Evolutionary conservation across 352 stramenopile species (phyloP).

Genomic region (Globisporangium spinosum): DNA sequence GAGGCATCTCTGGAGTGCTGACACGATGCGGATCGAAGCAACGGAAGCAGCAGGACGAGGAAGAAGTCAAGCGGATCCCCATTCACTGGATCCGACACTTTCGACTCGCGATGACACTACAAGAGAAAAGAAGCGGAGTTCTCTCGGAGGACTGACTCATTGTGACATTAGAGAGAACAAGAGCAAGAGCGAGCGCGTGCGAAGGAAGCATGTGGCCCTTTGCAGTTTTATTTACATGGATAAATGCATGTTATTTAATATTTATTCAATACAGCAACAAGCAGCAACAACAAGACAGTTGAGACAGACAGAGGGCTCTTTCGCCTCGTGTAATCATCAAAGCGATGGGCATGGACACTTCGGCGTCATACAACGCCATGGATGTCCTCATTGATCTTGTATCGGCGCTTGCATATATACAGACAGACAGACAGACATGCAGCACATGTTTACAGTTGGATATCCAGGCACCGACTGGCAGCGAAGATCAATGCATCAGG

Average conservation of each 20-base stretch:
- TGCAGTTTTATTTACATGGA: constrained; percentile 3
- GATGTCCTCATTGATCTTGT: not conserved
- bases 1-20: not conserved
- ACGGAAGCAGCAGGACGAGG: not conserved
- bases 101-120: no score
- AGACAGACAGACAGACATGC: not conserved
- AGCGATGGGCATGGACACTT: not conserved
- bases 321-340: not conserved
- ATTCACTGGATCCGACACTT: not conserved
- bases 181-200: not conserved
- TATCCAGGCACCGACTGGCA: not conserved
- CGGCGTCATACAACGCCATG: not conserved
- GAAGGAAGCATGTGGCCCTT: constrained; percentile 1
- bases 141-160: not conserved
- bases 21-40: constrained; percentile 7
- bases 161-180: constrained; percentile 5
- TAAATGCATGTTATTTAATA: constrained; percentile 10
- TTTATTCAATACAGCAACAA: constrained; percentile 7
- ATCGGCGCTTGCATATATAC: not conserved
- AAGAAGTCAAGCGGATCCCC: not conserved
- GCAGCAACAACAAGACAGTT: not conserved
- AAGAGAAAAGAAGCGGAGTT: not conserved
- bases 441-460: not conserved
- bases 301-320: not conserved
- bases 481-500: not conserved